A percentile compares a stretch with the other conserved stretches of the same genome.
Conservation (phyloP, 345 rosid genomes). For the Lagerstroemia speciosa region DNA sequence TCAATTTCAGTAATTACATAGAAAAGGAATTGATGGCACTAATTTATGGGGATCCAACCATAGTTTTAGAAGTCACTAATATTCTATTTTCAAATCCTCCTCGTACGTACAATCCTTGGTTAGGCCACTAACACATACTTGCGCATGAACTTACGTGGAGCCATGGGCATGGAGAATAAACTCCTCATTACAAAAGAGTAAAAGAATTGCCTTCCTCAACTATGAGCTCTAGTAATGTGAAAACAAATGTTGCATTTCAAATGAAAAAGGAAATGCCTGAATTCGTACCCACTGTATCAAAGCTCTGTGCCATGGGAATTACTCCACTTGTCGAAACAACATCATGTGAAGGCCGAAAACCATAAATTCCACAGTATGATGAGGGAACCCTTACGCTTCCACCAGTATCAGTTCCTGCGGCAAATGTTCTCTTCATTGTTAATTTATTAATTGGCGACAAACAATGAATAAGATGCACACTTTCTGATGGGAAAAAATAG, state of each 20-base stretch:
- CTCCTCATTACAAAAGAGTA: too few species aligned
- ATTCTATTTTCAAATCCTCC: too few species aligned
- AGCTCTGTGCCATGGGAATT: slow-evolving; percentile 79
- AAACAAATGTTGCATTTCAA: not conserved
- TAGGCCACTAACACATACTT: too few species aligned
- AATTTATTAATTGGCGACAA: not conserved
- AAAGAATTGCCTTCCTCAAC: not conserved
- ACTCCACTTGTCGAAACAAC: slow-evolving; percentile 55
- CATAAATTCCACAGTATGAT: slow-evolving; percentile 68
- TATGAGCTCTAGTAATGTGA: not conserved
- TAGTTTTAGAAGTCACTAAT: not conserved
- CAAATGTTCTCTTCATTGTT: not conserved
- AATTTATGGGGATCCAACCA: not conserved
- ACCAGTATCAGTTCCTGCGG: slow-evolving; percentile 84
- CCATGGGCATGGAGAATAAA: too few species aligned
- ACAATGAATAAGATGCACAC: not conserved
- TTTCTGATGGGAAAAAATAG: slow-evolving; percentile 5
- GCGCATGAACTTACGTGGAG: too few species aligned
- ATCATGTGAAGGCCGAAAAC: slow-evolving; percentile 67
- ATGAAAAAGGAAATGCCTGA: not conserved
- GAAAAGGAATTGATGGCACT: not conserved
- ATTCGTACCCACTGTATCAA: slow-evolving; percentile 81
- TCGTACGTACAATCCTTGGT: too few species aligned
- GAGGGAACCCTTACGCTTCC: slow-evolving; percentile 89
- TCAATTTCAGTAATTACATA: not conserved